These are phyloP conservation scores for Volvox reticuliferus DNA, from an alignment of 139 green algal genomes.

Conservation along the genomic window DNA sequence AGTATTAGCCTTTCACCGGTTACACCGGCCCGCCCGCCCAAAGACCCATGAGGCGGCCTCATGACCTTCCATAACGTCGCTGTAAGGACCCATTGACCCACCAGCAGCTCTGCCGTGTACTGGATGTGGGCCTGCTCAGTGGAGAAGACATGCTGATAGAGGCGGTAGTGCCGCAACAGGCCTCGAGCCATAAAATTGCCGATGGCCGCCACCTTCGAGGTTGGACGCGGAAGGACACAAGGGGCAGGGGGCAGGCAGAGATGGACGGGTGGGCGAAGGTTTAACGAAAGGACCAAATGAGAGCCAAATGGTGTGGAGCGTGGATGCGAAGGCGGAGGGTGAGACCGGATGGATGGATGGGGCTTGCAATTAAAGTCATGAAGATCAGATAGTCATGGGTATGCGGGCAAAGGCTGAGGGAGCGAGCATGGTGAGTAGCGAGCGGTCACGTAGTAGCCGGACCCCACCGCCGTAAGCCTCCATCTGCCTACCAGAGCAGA, in stretches of 20 bases:
- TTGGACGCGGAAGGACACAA: background rate
- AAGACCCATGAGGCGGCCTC: too few species aligned
- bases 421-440: too few species aligned
- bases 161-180: constrained; percentile 54
- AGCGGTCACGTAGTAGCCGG: too few species aligned
- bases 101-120: constrained; percentile 47
- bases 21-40: too few species aligned
- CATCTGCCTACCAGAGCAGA: background rate
- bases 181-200: constrained; percentile 47
- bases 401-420: too few species aligned
- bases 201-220: constrained; percentile 31
- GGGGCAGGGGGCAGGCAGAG: background rate
- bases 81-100: background rate
- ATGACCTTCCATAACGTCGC: too few species aligned
- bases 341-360: background rate
- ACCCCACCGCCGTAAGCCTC: background rate
- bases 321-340: background rate
- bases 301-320: background rate
- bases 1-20: too few species aligned
- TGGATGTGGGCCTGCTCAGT: constrained; percentile 48
- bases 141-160: constrained; percentile 52
- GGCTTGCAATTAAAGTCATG: too few species aligned
- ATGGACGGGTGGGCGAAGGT: background rate
- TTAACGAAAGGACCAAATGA: background rate
- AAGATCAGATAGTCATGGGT: too few species aligned